Evolutionary conservation across 805 yeast genomes (phyloP).

Genomic region (Schwanniomyces sp.): DNA sequence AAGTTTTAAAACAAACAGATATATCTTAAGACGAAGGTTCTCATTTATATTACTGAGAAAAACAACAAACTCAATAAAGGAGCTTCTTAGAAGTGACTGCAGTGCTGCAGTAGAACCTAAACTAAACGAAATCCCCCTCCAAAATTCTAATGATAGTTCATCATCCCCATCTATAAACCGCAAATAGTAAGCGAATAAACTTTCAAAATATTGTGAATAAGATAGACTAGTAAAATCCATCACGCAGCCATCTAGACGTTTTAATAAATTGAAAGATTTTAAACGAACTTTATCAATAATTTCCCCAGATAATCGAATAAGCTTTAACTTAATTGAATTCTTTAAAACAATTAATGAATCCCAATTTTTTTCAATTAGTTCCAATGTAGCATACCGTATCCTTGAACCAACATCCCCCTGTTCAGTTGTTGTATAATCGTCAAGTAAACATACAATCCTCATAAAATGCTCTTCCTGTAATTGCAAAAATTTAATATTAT

Average conservation of each 20-base stretch:
- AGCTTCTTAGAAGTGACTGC: constrained; percentile 40
- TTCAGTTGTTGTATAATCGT: constrained; percentile 75
- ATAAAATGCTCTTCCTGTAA: constrained; percentile 7
- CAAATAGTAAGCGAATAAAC: constrained; percentile 19
- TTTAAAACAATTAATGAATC: constrained; percentile 3
- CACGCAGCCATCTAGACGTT: constrained; percentile 12
- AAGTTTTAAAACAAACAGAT: constrained; percentile 15
- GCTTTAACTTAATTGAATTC: constrained; percentile 23
- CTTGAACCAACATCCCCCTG: constrained; percentile 93
- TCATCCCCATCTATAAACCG: constrained; percentile 9
- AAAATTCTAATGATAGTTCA: constrained; percentile 36
- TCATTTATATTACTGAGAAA: constrained; percentile 30
- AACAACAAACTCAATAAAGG: constrained; percentile 33
- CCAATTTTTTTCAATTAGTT: constrained; percentile 32
- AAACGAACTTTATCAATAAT: constrained; percentile 55
- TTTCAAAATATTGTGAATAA: constrained; percentile 17
- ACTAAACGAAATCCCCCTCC: constrained; percentile 55
- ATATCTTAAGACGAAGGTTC: constrained; percentile 7
- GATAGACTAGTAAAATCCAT: not conserved
- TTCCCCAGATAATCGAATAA: constrained; percentile 64
- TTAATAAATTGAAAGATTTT: constrained; percentile 40
- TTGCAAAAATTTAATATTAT: constrained; percentile 5
- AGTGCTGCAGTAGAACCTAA: constrained; percentile 58
- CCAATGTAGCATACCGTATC: constrained; percentile 55
- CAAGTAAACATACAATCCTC: constrained; percentile 41